Conservation (phyloP, 73 alveolate genomes). For the Paramecium primaurelia region DNA sequence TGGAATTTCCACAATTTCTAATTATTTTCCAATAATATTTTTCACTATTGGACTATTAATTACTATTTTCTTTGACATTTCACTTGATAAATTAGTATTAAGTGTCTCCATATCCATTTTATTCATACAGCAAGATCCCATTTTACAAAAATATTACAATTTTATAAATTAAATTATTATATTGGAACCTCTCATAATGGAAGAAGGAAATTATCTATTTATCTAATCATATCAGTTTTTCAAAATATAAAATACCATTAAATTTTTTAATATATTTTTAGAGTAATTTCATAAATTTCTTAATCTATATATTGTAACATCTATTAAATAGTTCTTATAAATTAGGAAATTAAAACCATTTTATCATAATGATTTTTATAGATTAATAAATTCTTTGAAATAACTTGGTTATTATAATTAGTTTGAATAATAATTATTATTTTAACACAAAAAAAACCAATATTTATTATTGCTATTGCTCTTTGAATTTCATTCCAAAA, state of each 20-base stretch:
- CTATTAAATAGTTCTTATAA: neutral
- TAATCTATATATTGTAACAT: neutral
- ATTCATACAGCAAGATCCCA: conserved; percentile 11
- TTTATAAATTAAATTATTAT: neutral
- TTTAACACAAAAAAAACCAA: neutral
- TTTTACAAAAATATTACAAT: neutral
- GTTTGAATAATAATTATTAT: too few relatives aligned
- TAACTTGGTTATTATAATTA: too few relatives aligned
- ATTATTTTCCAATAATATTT: neutral
- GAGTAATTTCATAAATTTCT: neutral
- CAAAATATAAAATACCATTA: neutral
- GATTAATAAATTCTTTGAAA: neutral
- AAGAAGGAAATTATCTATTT: neutral
- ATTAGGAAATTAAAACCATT: neutral
- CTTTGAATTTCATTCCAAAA: neutral
- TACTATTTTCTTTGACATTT: neutral
- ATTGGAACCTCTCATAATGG: neutral
- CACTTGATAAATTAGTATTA: neutral
- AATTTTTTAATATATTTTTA: neutral
- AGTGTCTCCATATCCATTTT: neutral
- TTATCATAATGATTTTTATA: neutral
- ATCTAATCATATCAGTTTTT: neutral
- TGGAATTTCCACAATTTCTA: neutral
- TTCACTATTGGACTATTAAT: neutral
- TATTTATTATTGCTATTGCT: neutral